A percentile compares a stretch with the other conserved stretches of the same genome.
Conservation (phyloP, 2,329 filamentous ascomycete genomes). For the Ceratocystis albifundus region DNA sequence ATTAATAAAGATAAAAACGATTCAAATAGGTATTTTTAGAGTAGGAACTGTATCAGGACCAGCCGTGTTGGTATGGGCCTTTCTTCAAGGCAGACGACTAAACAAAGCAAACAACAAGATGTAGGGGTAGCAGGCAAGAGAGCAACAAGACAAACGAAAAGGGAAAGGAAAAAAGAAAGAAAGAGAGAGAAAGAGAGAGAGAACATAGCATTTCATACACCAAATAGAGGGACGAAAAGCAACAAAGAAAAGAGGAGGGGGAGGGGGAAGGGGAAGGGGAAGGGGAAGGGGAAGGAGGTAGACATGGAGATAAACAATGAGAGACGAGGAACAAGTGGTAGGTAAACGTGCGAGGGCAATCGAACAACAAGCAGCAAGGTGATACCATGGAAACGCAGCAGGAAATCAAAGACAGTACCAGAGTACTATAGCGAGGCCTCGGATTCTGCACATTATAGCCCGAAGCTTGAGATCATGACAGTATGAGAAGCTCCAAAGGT, state of each 20-base stretch:
- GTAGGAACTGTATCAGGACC: background rate
- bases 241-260: slow-evolving; percentile 16
- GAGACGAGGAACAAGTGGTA: slow-evolving; percentile 15
- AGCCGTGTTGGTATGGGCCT: slow-evolving; percentile 15
- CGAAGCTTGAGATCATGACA: background rate
- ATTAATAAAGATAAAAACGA: background rate
- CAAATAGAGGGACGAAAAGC: slow-evolving; percentile 8
- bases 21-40: slow-evolving; percentile 6
- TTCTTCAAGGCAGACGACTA: slow-evolving; percentile 8
- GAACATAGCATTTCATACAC: slow-evolving; percentile 13
- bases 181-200: too few relatives aligned
- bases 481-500: slow-evolving; percentile 9
- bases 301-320: slow-evolving; percentile 27
- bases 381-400: slow-evolving; percentile 12
- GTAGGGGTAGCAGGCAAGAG: background rate
- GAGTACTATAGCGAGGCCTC: background rate
- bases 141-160: slow-evolving; percentile 10
- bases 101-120: slow-evolving; percentile 1
- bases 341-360: slow-evolving; percentile 14
- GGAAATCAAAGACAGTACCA: background rate
- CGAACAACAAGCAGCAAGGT: slow-evolving; percentile 13
- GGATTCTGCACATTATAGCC: background rate
- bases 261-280: slow-evolving; percentile 22
- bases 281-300: slow-evolving; percentile 24
- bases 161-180: too few relatives aligned